A percentile compares a stretch with the other conserved stretches of the same genome.
Conservation (phyloP, 306 rosid species). For the Hylodesmum podocarpum region DNA sequence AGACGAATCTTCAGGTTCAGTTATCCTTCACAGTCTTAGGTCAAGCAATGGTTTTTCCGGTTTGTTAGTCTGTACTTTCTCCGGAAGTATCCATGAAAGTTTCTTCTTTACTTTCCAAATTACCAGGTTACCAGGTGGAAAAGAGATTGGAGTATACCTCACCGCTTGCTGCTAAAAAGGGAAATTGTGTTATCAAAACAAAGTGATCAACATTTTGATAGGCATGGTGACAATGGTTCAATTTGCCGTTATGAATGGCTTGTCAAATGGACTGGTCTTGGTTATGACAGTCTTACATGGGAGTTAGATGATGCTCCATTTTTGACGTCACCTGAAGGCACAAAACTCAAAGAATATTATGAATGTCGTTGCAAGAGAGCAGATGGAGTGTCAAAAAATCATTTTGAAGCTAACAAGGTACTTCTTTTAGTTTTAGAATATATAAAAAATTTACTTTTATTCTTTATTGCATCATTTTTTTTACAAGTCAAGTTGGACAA, state of each 20-base stretch:
- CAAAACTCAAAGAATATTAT: slow-evolving; percentile 29
- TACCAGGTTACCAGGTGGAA: slow-evolving; percentile 38
- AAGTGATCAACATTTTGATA: slow-evolving; percentile 10
- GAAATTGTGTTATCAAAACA: slow-evolving; percentile 22
- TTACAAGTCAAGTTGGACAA: neutral
- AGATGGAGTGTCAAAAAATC: slow-evolving; percentile 19
- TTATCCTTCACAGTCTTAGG: neutral
- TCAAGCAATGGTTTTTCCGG: neutral
- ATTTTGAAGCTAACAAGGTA: slow-evolving; percentile 36
- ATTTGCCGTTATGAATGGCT: slow-evolving; percentile 43
- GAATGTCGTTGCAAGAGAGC: slow-evolving; percentile 31
- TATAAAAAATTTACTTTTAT: neutral
- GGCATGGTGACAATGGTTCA: slow-evolving; percentile 13
- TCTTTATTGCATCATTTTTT: neutral
- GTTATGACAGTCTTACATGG: slow-evolving; percentile 48
- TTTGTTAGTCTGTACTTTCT: slow-evolving; percentile 8
- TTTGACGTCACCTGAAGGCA: slow-evolving; percentile 32
- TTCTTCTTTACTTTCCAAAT: neutral
- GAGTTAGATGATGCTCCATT: slow-evolving; percentile 42
- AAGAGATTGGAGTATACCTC: slow-evolving; percentile 45
- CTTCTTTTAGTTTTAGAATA: slow-evolving; percentile 1
- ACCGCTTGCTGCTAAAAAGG: slow-evolving; percentile 44
- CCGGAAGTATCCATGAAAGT: neutral
- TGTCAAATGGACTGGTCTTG: slow-evolving; percentile 52
- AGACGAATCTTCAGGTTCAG: slow-evolving; percentile 32